Evolutionary conservation across 2,329 filamentous ascomycete genomes (phyloP), one percentile per base, ranked within the genome.

Genomic region (Colletotrichum liriopes): DNA sequence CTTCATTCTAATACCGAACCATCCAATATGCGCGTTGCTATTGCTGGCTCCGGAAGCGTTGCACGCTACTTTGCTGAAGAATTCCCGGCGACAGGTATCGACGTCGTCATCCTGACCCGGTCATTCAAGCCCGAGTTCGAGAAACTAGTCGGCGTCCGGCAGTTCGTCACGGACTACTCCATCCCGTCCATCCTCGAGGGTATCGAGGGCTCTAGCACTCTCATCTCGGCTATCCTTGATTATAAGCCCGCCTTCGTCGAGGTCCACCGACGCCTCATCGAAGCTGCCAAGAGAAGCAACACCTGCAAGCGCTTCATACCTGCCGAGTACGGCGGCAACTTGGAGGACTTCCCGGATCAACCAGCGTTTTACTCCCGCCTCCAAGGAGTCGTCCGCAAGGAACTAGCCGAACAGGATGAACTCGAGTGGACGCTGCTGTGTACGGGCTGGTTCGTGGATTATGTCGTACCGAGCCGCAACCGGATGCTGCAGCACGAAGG

Each of bases 241-340:
- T 64, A 74, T 41, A 65, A 56, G 5, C 11, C 67, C 2, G 23
- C 61, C 18, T 75, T 67, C 63, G 29, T 73, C 23, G 65, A 71
- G 20, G 62, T 75, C 20, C 68, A 76, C 58, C 69, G 56, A 16
- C 12, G 26, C n/a, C 73, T 76, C 29, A 71, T 76, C 23, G 65
- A 73, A 20, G 74, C 74, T 8, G 71, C 66, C 65, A 66, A 62
- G 41, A 54, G 49, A 20, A 74, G 64, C 49, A n/a, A 47, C 11
- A 45, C 43, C 9, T 75, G 73, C 69, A 74, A 73, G 58, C 71
- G 72, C 11, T 75, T 76, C 69, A 65, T 76, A 18, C 73, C 74
- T 6, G 69, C 74, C 2, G 74, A 76, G 41, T 76, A 68, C 52
- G 67, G 64, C 16, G 14, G 74, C 63, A 37, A 72, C 64, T 32